Base-by-base conservation (phyloP, 1,139 yeast genomes). In the Candida tetrigidarum region DNA sequence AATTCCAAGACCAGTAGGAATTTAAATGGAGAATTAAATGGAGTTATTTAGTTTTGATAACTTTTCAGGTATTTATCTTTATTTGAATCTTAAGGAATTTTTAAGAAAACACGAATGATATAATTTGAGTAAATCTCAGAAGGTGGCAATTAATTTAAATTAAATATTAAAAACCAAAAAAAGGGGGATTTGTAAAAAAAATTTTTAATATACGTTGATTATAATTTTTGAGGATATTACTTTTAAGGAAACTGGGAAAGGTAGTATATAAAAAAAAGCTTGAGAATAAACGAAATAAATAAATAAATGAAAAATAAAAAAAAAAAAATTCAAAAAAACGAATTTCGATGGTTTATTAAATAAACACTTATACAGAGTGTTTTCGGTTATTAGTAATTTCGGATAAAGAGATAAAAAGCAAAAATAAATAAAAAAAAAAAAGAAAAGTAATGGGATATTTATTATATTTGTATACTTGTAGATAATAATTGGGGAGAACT, bases 341-440 rank as follows among this genome's bases (percentile, higher is more conserved):
- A 10, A 7, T 22, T 22, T 7, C 25, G 9, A 22, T 7, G 25
- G 25, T 22, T 22, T 26, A 10, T 26, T 26, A 26, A 26, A 26
- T 26, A 28, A 28, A 3, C 25, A 14, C 4, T 28, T 12, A 12
- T 32, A n/a, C n/a, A n/a, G n/a, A n/a, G n/a, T n/a, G n/a, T n/a
- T n/a, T n/a, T n/a, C n/a, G n/a, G n/a, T 32, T 19, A 32, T 32
- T 25, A 32, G 19, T 25, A 19, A 19, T 32, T 19, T 32, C 23
- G 26, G 25, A 32, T 9, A 29, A 29, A 15, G 11, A 29, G 11
- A n/a, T n/a, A n/a, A 28, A 28, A 11, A 28, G 7, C 5, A 5
- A 30, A 7, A n/a, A 16, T 16, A 26, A 14, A 15, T 25, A 28
- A 14, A 15, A 5, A 30, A 7, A n/a, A 16, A 12, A 26, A 14